A percentile compares a stretch with the other conserved stretches of the same genome.
Evolutionary conservation across 306 rosid genomes (phyloP).

Genomic region (Prunus padus): DNA sequence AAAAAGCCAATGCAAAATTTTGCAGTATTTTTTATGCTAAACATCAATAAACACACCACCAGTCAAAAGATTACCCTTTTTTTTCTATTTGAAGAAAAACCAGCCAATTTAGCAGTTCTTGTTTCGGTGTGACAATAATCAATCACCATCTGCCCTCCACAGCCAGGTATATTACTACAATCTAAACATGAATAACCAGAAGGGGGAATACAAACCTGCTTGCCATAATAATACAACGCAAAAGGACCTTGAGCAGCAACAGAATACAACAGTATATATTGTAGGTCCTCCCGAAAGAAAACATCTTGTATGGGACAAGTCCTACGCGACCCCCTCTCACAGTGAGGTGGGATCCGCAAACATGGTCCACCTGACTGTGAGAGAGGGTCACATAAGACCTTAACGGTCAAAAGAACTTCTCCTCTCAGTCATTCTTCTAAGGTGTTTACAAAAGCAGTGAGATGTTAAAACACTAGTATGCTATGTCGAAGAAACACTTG

Average conservation of each 20-base stretch:
- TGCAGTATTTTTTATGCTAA: too few species aligned
- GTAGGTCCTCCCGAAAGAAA: not conserved
- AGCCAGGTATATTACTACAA: not conserved
- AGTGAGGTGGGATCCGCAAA: not conserved
- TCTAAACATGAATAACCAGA: not conserved
- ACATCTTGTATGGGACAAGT: not conserved
- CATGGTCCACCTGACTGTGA: not conserved
- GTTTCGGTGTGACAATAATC: too few species aligned
- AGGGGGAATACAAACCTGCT: not conserved
- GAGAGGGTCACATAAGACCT: not conserved
- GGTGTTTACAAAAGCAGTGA: not conserved
- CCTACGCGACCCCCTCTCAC: not conserved
- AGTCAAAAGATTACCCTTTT: too few species aligned
- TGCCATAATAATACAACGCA: not conserved
- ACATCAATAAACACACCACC: too few species aligned
- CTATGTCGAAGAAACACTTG: slow-evolving; percentile 1
- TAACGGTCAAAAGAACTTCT: not conserved
- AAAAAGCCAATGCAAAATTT: too few species aligned
- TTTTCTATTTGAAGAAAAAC: too few species aligned
- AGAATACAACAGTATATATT: not conserved
- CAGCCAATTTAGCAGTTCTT: too few species aligned
- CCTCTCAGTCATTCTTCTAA: not conserved
- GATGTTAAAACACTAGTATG: not conserved
- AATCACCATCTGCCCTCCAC: too few species aligned
- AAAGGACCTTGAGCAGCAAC: not conserved